Conservation (phyloP, 345 rosid species). For the Heritiera littoralis region DNA sequence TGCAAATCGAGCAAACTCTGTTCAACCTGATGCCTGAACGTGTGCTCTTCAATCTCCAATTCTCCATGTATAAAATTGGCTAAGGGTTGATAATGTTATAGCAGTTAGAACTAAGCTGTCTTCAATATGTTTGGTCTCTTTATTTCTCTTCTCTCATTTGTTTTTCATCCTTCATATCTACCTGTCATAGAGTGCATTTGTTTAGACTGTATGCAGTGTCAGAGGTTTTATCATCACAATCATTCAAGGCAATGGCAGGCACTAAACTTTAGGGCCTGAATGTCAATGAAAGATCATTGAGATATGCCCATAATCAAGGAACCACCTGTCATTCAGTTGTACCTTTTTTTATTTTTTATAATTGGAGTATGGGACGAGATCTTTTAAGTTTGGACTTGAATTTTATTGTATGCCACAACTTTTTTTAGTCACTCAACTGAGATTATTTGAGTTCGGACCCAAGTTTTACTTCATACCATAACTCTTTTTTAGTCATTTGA, state of each 20-base stretch:
- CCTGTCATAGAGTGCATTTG: slow-evolving; percentile 10
- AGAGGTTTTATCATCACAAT: background rate
- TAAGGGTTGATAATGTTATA: background rate
- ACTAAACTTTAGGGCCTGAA: background rate
- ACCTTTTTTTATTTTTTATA: too few relatives aligned
- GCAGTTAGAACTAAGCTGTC: background rate
- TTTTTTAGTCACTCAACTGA: too few relatives aligned
- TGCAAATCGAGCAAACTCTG: slow-evolving; percentile 32
- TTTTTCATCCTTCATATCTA: background rate
- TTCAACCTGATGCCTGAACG: slow-evolving; percentile 42
- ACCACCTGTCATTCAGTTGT: background rate
- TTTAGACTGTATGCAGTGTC: background rate
- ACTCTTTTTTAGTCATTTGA: too few relatives aligned
- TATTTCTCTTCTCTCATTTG: background rate
- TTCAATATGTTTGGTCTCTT: background rate
- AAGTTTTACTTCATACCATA: too few relatives aligned
- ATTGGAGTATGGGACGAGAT: too few relatives aligned
- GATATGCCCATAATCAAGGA: background rate
- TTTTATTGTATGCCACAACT: too few relatives aligned
- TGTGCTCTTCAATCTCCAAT: background rate
- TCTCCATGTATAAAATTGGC: slow-evolving; percentile 6
- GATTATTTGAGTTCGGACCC: too few relatives aligned
- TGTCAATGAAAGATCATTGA: background rate
- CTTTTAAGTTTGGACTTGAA: too few relatives aligned
- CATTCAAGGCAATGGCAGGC: slow-evolving; percentile 21